Base-by-base conservation (phyloP, 2,329 filamentous ascomycete species). In the Neonectria magnoliae region DNA sequence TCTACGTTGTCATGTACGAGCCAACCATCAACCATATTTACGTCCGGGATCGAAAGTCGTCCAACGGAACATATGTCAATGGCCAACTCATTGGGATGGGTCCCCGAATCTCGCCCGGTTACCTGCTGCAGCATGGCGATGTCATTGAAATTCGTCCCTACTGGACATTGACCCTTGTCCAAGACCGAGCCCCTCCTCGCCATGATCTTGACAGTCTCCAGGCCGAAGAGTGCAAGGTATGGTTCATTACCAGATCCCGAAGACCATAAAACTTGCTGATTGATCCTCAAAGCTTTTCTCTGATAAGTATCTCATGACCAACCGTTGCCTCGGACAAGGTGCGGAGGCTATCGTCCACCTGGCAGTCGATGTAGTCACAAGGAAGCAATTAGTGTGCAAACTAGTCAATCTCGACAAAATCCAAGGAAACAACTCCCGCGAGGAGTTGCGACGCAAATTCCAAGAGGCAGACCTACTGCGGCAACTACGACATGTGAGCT, bases 331-430 rank as follows among this genome's bases (percentile, higher is more conserved):
- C 9, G 80, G 80, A 2, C 70, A 76, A 36, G 80, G 80, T 2
- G 73, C 77, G 22, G 78, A 81, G 63, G 80, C 75, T 14, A 66
- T 71, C 16, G 79, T 81, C 13, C 79, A 77, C 52, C 70, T 81
- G 7, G 77, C 80, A 8, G 74, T 84, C 3, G 83, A 91, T 16
- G 75, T 79, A 25, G 76, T 75, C 7, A 86, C 84, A 0, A 81
- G 83, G 41, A 83, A 82, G 60, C 91, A 93, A 71, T 68, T 92
- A 20, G 90, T 90, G 11, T 93, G 91, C 80, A 93, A 93, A 71
- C 77, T 92, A 9, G 80, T 92, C 56, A 80, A 86, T 57, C 71
- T 91, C 2, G 79, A 80, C 33, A 68, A 68, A 6, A 55, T 78
- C 5, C 66, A 69, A 57, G 73, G 57, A 48, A 73, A 67, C 59